Percentiles rank a stretch among this genome's conserved stretches.
Evolutionary conservation across 768 basidiomycete species (phyloP).

Genomic region (Kwoniella shandongensis): DNA sequence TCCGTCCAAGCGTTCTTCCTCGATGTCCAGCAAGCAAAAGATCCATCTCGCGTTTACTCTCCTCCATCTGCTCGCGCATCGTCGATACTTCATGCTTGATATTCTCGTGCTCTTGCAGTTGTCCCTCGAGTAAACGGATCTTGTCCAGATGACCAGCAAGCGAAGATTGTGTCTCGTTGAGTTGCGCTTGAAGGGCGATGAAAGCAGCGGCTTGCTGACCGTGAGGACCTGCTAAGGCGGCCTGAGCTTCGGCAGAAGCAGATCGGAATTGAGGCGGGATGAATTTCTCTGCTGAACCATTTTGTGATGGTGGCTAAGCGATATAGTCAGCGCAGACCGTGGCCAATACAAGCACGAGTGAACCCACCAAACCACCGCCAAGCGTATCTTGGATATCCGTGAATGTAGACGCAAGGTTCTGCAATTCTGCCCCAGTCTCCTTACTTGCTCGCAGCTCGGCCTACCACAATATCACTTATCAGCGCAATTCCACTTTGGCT

Average conservation of each 20-base stretch:
- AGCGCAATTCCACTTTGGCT: too few species aligned
- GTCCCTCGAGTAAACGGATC: constrained; percentile 71
- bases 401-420: constrained; percentile 73
- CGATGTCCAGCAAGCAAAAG: constrained; percentile 40
- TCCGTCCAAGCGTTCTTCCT: constrained; percentile 17
- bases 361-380: constrained; percentile 72
- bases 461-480: constrained; percentile 21
- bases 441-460: constrained; percentile 93
- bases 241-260: constrained; percentile 37
- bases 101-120: constrained; percentile 77
- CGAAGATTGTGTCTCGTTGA: constrained; percentile 77
- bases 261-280: constrained; percentile 51
- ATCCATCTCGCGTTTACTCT: constrained; percentile 61
- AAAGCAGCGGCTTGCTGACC: constrained; percentile 55
- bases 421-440: constrained; percentile 85
- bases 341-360: not conserved
- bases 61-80: constrained; percentile 65
- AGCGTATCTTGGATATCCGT: constrained; percentile 89
- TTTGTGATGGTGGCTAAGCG: constrained; percentile 48
- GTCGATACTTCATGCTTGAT: constrained; percentile 74
- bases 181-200: constrained; percentile 73
- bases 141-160: constrained; percentile 77
- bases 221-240: constrained; percentile 43
- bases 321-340: not conserved
- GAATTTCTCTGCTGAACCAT: constrained; percentile 45